Base-by-base conservation (phyloP, 176 grass and related monocot species). In the Stipa capillata region DNA sequence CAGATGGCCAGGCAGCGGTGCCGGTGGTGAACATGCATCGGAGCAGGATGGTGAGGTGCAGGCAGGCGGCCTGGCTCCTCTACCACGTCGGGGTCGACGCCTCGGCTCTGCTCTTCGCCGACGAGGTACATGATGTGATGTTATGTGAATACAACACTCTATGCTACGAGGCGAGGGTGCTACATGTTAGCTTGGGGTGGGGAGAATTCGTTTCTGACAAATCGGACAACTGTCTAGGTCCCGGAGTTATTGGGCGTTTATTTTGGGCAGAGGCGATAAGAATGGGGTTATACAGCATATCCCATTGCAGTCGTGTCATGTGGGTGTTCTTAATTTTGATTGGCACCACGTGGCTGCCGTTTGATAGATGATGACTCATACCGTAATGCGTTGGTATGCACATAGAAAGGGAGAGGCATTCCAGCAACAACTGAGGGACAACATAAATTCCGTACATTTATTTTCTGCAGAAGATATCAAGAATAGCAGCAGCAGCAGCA, bases 1-100 rank as follows among this genome's bases (percentile, higher is more conserved):
- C 37, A 28, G 85, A 88, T n/a, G 85, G 42, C 50, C 76, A 88
- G 2, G 82, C 56, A 18, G 91, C 84, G 10, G 79, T 85, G 33
- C 88, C 88, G 1, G 82, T 93, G 63, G 82, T 88, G 34, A 90
- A 88, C 73, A 83, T 85, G 81, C 55, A 56, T 8, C 76, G 91
- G 65, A 73, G 78, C 82, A 85, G 69, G 52, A 93, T 93, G 91
- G 28, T 49, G 39, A 62, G 83, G 64, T 87, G 83, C 66, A 88
- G 76, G 82, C 88, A 90, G 50, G 85, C 82, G 61, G 88, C 85
- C 50, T 94, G 91, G 85, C 85, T 90, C 42, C 85, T 93, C 66
- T 77, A 85, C 81, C 82, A 94, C 83, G 79, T 86, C 36, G 88
- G 91, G 7, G 66, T 93, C 69, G 91, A 93, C 47, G 55, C 88